phyloP scores from a whole-genome alignment of 768 basidiomycete genomes.

The Cubamyces sp. region DNA sequence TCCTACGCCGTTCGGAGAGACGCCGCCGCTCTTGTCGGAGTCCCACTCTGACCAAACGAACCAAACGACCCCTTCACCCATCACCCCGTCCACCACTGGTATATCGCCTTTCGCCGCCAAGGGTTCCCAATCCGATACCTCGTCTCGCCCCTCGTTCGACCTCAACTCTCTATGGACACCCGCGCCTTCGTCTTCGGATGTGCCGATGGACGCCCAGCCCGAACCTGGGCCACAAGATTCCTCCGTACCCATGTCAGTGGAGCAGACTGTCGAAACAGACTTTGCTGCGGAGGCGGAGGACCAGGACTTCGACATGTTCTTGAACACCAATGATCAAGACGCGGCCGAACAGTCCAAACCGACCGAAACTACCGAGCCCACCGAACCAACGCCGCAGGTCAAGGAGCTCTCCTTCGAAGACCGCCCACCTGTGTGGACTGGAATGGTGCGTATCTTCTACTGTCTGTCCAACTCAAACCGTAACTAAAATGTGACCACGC shows the following conservation, averaged over 20 bases:
- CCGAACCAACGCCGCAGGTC: conserved; percentile 39
- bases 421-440: conserved; percentile 70
- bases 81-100: conserved; percentile 16
- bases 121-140: conserved; percentile 45
- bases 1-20: conserved; percentile 19
- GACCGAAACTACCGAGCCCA: conserved; percentile 23
- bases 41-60: conserved; percentile 1
- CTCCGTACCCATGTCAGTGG: conserved; percentile 37
- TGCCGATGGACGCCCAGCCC: neutral
- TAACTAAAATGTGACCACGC: conserved; percentile 23
- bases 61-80: conserved; percentile 2
- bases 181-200: conserved; percentile 18
- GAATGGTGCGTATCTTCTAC: conserved; percentile 55
- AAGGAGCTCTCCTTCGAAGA: conserved; percentile 57
- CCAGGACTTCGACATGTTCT: conserved; percentile 86
- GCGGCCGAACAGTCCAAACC: conserved; percentile 3
- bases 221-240: conserved; percentile 11
- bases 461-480: conserved; percentile 1
- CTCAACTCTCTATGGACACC: conserved; percentile 70
- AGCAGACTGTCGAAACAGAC: conserved; percentile 41
- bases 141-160: conserved; percentile 64
- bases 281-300: conserved; percentile 56
- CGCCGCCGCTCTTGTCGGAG: conserved; percentile 2
- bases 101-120: conserved; percentile 41
- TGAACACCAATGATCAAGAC: conserved; percentile 64